A percentile compares a stretch with the other conserved stretches of the same genome.
Conservation (phyloP, 1,139 yeast species). For the Lodderomyces oxycetoniae region DNA sequence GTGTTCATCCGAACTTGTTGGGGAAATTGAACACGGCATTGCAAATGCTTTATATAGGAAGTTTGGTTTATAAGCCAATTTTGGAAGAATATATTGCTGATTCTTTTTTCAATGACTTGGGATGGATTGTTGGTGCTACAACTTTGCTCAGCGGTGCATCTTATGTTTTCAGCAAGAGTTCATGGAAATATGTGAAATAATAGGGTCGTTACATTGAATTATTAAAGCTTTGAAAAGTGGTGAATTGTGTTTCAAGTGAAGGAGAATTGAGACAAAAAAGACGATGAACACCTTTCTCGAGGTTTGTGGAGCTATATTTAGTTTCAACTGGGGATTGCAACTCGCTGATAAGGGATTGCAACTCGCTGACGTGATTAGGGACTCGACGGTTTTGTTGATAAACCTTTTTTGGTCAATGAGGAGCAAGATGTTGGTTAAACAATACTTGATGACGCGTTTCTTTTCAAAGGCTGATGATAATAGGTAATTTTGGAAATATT, state of each 20-base stretch:
- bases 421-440: constrained; percentile 9
- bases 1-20: constrained; percentile 82
- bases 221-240: constrained; percentile 10
- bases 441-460: constrained; percentile 7
- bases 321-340: not conserved
- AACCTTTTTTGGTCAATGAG: constrained; percentile 1
- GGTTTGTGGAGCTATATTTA: too few relatives aligned
- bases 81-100: constrained; percentile 24
- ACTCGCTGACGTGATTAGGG: too few relatives aligned
- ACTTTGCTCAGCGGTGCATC: constrained; percentile 77
- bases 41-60: constrained; percentile 87
- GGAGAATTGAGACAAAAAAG: constrained; percentile 4
- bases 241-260: constrained; percentile 5
- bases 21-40: constrained; percentile 87
- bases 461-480: constrained; percentile 6
- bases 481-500: constrained; percentile 9
- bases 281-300: constrained; percentile 2
- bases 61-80: constrained; percentile 65
- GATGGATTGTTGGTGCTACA: constrained; percentile 60
- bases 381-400: constrained; percentile 8
- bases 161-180: constrained; percentile 63
- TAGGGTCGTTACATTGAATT: constrained; percentile 10
- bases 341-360: too few relatives aligned
- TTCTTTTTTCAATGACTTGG: constrained; percentile 17
- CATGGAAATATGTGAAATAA: constrained; percentile 42